Conservation (phyloP, 768 basidiomycete species). For the Lactarius sanguifluus region DNA sequence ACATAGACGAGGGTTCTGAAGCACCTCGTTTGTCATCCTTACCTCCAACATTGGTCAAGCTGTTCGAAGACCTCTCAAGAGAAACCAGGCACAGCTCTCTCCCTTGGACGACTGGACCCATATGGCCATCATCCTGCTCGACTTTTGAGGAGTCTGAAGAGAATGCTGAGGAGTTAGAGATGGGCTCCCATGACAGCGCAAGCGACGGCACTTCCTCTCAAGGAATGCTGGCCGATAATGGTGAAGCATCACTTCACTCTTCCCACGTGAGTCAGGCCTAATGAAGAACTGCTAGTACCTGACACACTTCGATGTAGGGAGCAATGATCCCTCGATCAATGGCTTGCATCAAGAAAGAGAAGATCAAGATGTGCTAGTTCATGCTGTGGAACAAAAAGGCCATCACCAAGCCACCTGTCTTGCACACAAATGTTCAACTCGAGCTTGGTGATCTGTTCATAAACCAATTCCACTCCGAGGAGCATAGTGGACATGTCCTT, state of each 20-base stretch:
- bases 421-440: not conserved
- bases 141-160: too few relatives aligned
- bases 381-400: not conserved
- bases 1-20: not conserved
- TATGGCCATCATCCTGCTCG: too few relatives aligned
- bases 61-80: too few relatives aligned
- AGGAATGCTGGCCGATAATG: too few relatives aligned
- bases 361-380: not conserved
- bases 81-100: too few relatives aligned
- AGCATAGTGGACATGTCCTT: not conserved
- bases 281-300: too few relatives aligned
- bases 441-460: slow-evolving; percentile 1
- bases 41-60: not conserved
- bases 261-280: too few relatives aligned
- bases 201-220: too few relatives aligned
- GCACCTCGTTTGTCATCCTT: not conserved
- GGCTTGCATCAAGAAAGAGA: not conserved
- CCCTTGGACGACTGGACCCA: too few relatives aligned
- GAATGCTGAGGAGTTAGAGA: too few relatives aligned
- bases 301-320: not conserved
- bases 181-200: too few relatives aligned
- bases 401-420: not conserved
- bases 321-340: not conserved
- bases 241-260: too few relatives aligned
- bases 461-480: not conserved